Evolutionary conservation across 2,329 filamentous ascomycete species (phyloP).

Genomic region (Graphium sp.): DNA sequence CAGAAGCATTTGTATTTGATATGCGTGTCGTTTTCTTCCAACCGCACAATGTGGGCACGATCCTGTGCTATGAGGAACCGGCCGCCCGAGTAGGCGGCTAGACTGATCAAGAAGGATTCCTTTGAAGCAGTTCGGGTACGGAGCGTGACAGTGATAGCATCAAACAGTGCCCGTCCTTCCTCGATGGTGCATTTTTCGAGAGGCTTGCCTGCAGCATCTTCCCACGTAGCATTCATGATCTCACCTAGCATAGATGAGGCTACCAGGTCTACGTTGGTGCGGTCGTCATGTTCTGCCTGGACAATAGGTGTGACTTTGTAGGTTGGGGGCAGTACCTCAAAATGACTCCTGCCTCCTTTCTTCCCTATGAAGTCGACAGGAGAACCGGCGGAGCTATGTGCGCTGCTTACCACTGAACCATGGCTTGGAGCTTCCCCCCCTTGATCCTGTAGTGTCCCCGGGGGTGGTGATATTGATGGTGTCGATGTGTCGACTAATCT

Average conservation of each 20-base stretch:
- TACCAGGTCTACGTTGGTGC: constrained; percentile 40
- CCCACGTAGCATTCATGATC: constrained; percentile 32
- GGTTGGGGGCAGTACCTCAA: constrained; percentile 4
- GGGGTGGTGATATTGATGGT: too few relatives aligned
- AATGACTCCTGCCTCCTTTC: not conserved
- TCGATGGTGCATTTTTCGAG: constrained; percentile 26
- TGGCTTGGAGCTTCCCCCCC: not conserved
- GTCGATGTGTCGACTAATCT: constrained; percentile 45
- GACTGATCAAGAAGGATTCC: constrained; percentile 40
- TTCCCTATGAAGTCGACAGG: not conserved
- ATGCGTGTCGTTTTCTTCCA: constrained; percentile 21
- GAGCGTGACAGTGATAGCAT: constrained; percentile 34
- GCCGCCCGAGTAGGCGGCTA: constrained; percentile 38
- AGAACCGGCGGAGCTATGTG: constrained; percentile 4
- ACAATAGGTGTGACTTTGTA: too few relatives aligned
- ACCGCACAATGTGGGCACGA: constrained; percentile 21
- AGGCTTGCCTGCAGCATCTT: constrained; percentile 24
- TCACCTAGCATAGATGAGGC: constrained; percentile 34
- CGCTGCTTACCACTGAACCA: not conserved
- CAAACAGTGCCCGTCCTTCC: constrained; percentile 36
- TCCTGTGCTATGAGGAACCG: constrained; percentile 27
- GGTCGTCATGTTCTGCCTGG: too few relatives aligned
- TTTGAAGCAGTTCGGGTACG: constrained; percentile 29
- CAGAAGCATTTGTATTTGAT: constrained; percentile 34
- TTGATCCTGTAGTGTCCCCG: constrained; percentile 2